Conservation (phyloP, 257 asterid species). For the Solanum ahanhuiri region DNA sequence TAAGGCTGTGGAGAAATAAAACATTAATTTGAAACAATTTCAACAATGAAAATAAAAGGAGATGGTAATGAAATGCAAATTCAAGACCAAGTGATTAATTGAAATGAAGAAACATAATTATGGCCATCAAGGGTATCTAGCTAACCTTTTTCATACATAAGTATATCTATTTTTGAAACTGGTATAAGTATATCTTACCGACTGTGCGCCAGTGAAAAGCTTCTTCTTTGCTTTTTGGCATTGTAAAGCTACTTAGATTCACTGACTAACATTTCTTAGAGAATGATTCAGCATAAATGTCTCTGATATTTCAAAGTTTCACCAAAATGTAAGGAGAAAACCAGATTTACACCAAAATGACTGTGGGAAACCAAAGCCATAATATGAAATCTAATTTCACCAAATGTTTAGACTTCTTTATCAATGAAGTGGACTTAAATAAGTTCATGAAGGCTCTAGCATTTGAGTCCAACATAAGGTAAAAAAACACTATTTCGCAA, state of each 20-base stretch:
- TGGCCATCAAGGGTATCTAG: neutral
- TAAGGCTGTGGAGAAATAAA: neutral
- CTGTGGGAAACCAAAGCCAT: neutral
- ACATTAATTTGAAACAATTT: neutral
- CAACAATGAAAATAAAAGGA: neutral
- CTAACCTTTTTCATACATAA: neutral
- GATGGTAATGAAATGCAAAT: neutral
- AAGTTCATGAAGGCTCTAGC: neutral
- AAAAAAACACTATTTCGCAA: neutral
- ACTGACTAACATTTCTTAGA: neutral
- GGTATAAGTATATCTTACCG: neutral
- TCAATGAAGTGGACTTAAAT: neutral
- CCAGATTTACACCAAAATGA: neutral
- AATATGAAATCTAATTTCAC: neutral
- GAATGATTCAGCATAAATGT: neutral
- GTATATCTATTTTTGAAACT: neutral
- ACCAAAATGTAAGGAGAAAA: neutral
- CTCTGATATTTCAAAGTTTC: neutral
- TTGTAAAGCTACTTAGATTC: neutral
- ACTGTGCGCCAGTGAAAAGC: neutral
- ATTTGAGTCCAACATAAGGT: neutral
- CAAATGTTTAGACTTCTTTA: neutral
- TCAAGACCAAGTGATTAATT: neutral
- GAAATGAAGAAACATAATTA: neutral
- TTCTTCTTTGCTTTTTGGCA: neutral